Conservation (phyloP, 805 yeast genomes). For the Metschnikowia henanensis region DNA sequence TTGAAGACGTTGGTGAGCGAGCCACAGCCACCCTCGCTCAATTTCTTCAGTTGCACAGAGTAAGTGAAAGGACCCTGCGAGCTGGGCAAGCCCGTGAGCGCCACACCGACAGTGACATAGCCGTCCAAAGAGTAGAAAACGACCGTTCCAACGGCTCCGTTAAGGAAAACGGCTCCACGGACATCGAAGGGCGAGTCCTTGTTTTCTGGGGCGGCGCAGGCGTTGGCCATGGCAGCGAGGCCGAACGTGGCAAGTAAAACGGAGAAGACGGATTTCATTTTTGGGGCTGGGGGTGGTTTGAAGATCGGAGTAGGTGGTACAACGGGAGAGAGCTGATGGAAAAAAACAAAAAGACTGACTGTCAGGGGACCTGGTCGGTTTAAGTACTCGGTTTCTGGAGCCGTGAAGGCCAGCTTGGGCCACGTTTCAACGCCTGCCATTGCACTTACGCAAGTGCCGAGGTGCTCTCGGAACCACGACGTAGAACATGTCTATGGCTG, state of each 20-base stretch:
- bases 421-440: no score
- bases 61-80: conserved; percentile 1
- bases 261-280: not conserved
- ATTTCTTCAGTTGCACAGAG: not conserved
- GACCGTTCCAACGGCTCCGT: not conserved
- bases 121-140: conserved; percentile 4
- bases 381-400: not conserved
- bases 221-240: conserved; percentile 1
- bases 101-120: not conserved
- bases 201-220: conserved; percentile 3
- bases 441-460: no score
- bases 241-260: not conserved
- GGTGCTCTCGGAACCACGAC: no score
- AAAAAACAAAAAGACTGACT: not conserved
- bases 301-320: not conserved
- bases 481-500: no score
- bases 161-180: not conserved
- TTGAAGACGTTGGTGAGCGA: not conserved
- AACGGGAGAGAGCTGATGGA: not conserved
- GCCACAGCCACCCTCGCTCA: not conserved
- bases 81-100: not conserved
- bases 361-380: not conserved
- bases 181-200: conserved; percentile 2
- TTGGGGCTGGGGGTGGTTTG: not conserved
- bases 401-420: not conserved